phyloP scores from a whole-genome alignment of 2,329 filamentous ascomycete species.

The Colletotrichum acutatum region DNA sequence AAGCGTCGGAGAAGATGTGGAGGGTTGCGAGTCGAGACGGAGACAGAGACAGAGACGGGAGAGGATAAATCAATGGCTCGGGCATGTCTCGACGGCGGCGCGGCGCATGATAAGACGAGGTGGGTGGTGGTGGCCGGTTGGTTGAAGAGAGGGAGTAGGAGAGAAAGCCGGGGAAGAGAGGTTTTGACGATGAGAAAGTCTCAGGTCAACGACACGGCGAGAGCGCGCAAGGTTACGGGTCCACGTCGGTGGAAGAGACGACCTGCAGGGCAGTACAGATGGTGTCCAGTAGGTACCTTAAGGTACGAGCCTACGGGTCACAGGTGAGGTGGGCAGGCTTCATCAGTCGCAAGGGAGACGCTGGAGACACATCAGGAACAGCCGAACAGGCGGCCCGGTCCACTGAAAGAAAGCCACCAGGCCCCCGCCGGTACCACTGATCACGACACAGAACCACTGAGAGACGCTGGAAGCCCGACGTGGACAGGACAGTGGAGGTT shows the following conservation, averaged over 20 bases:
- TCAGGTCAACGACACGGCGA: neutral
- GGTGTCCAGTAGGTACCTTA: neutral
- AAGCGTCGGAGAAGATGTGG: conserved; percentile 39
- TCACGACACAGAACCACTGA: neutral
- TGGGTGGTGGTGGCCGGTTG: neutral
- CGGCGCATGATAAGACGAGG: conserved; percentile 13
- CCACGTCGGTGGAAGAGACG: conserved; percentile 1
- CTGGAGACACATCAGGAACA: conserved; percentile 20
- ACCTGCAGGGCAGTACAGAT: neutral
- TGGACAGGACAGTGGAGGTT: neutral
- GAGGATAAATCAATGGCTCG: conserved; percentile 37
- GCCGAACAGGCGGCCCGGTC: conserved; percentile 16
- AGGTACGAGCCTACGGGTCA: neutral
- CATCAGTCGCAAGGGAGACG: neutral
- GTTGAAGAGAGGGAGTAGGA: conserved; percentile 1
- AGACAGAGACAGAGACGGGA: conserved; percentile 36
- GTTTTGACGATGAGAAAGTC: conserved; percentile 26
- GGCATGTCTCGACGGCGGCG: conserved; percentile 31
- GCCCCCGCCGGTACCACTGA: neutral
- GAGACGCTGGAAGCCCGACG: neutral
- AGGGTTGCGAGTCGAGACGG: conserved; percentile 43
- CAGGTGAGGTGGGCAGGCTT: neutral
- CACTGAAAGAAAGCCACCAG: conserved; percentile 2
- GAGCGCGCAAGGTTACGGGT: conserved; percentile 13
- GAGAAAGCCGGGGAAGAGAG: conserved; percentile 26